Base-by-base conservation (phyloP, 371 early-diverging fungal genomes). In the Mortierella sp. region DNA sequence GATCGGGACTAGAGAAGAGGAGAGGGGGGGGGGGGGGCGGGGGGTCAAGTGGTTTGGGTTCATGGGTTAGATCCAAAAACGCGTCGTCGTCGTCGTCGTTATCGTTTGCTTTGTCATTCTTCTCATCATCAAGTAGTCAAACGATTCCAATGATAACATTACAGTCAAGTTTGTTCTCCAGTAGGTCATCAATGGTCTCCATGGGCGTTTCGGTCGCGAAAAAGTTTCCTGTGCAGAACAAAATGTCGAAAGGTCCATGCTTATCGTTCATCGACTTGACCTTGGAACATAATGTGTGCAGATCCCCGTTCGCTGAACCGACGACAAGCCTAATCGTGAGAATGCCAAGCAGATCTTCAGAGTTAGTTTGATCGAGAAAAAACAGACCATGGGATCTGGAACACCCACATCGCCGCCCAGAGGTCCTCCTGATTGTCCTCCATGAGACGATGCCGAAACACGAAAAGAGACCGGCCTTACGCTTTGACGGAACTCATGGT, bases 191-290 rank as follows among this genome's bases (percentile, higher is more conserved):
- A 37, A 88, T 76, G n/a, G 73, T 71, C 27, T 77, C 77, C 24
- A 76, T 81, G 17, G 80, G 66, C 0, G 68, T 73, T 6, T 84
- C 82, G 24, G 80, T 48, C 12, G 78, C 83, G 77, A 94, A 94
- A 50, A 96, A 89, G 81, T 95, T 91, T 44, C 96, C 96, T 0
- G 86, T 82, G 45, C 92, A 87, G 7, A 96, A 80, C 37, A 92
- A 79, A 19, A 92, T 71, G 48, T 92, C 92, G 10, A 68, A 96
- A 9, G 96, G 95, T 0, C 95, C 95, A 62, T 91, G 85, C 71
- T 95, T 95, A 24, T 81, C 70, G 77, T 95, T 84, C 60, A 95
- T 86, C 34, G 89, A 83, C 27, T 85, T 83, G 60, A 90, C 84
- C 73, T 93, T 94, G 37, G 81, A 57, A 53, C 94, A 89, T 37